Evolutionary conservation across 2,329 filamentous ascomycete genomes (phyloP).

Genomic region (Chrysoporthe puriensis): DNA sequence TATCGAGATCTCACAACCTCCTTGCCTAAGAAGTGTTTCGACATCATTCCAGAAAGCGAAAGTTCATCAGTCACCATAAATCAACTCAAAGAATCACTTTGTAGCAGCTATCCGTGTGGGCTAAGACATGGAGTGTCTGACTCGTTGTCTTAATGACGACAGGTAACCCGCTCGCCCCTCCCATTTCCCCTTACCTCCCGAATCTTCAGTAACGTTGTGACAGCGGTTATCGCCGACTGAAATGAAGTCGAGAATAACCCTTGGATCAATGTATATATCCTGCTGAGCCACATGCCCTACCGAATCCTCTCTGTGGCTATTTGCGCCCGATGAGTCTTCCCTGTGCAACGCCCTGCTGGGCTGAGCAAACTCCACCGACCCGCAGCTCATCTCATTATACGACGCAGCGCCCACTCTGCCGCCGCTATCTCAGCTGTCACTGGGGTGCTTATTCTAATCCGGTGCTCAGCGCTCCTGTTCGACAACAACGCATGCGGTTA

Average conservation of each 20-base stretch:
- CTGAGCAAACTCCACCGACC: not conserved
- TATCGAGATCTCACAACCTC: too few species aligned
- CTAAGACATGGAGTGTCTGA: too few species aligned
- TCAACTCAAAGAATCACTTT: too few species aligned
- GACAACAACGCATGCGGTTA: not conserved
- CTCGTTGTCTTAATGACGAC: too few species aligned
- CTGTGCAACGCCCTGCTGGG: not conserved
- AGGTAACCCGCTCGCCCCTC: too few species aligned
- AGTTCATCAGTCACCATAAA: too few species aligned
- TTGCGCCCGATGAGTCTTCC: not conserved
- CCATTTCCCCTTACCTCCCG: too few species aligned
- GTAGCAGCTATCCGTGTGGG: too few species aligned
- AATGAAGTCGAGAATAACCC: not conserved
- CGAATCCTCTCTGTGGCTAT: not conserved
- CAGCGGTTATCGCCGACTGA: not conserved
- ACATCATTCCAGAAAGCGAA: too few species aligned
- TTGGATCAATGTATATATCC: too few species aligned
- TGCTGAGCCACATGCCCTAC: not conserved
- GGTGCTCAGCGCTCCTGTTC: not conserved
- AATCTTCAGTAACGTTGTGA: too few species aligned
- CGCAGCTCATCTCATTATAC: conserved; percentile 3
- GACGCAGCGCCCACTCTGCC: not conserved
- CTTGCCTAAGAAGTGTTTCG: too few species aligned
- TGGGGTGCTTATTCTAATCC: not conserved
- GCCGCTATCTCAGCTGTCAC: not conserved